A percentile compares a stretch with the other conserved stretches of the same genome.
Conservation (phyloP, 2,329 filamentous ascomycete species). For the Botrytis squamosa region DNA sequence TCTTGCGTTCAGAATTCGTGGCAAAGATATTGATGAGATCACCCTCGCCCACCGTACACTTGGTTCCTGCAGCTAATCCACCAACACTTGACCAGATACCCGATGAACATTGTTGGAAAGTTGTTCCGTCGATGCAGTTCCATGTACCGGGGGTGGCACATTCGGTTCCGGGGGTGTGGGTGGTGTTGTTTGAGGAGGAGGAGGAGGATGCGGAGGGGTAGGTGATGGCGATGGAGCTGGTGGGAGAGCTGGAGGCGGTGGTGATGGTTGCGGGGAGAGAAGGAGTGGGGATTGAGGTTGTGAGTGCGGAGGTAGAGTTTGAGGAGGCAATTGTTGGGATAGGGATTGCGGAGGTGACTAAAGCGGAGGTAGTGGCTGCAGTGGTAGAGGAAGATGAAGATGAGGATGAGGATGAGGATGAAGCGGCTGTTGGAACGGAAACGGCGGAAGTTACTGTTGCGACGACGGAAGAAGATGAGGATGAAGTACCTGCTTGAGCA, state of each 20-base stretch:
- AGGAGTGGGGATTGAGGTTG: neutral
- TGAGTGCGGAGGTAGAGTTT: neutral
- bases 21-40: constrained; percentile 41
- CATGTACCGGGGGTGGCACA: constrained; percentile 50
- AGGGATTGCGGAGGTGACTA: neutral
- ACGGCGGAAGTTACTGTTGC: neutral
- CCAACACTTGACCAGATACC: constrained; percentile 48
- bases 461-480: neutral
- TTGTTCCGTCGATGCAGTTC: constrained; percentile 50
- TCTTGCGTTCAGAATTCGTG: neutral
- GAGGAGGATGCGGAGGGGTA: neutral
- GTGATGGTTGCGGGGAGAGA: neutral
- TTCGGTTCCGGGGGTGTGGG: constrained; percentile 41
- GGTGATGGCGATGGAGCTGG: neutral
- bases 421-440: neutral
- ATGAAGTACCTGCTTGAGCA: neutral
- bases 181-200: neutral
- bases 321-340: neutral
- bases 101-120: constrained; percentile 53
- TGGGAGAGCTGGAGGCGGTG: neutral
- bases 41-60: constrained; percentile 44
- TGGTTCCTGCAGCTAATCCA: constrained; percentile 45
- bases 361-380: neutral
- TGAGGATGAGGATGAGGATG: neutral
- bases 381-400: neutral